These are phyloP conservation scores for Lentinula raphanica DNA, from an alignment of 768 basidiomycete genomes.

Conservation along the genomic window DNA sequence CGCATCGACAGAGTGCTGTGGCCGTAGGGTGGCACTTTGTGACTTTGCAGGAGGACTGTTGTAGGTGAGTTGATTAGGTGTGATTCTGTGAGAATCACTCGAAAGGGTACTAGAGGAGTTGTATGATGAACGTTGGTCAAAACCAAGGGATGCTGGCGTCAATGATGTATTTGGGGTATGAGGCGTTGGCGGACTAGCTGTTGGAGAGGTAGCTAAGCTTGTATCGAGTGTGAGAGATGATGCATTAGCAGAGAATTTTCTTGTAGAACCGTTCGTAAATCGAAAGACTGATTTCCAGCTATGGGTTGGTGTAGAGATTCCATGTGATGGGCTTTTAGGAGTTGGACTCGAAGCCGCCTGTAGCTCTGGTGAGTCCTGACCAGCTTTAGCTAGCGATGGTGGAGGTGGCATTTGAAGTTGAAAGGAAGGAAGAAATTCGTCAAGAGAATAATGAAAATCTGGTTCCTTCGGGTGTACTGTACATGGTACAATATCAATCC, in stretches of 20 bases:
- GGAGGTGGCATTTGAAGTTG: neutral
- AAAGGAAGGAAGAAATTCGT: neutral
- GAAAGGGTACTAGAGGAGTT: slow-evolving; percentile 76
- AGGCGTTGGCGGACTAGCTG: slow-evolving; percentile 33
- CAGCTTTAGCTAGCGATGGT: neutral
- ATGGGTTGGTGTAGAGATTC: neutral
- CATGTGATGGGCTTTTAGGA: neutral
- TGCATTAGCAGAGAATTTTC: slow-evolving; percentile 42
- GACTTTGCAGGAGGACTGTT: slow-evolving; percentile 21
- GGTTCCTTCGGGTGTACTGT: neutral
- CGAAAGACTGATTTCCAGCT: slow-evolving; percentile 76
- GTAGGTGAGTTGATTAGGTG: neutral
- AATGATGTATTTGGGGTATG: slow-evolving; percentile 43
- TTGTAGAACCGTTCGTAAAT: slow-evolving; percentile 52
- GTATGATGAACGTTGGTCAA: slow-evolving; percentile 68
- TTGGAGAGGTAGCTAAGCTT: slow-evolving; percentile 28
- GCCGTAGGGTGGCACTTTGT: slow-evolving; percentile 11
- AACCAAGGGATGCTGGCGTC: slow-evolving; percentile 49
- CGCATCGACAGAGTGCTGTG: slow-evolving; percentile 30
- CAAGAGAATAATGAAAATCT: neutral
- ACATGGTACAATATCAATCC: neutral
- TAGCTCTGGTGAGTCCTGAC: neutral
- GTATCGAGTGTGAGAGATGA: slow-evolving; percentile 51
- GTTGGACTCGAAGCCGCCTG: neutral
- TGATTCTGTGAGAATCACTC: slow-evolving; percentile 53